Percentiles rank a stretch among this genome's conserved stretches.
Conservation (phyloP, 2,329 filamentous ascomycete genomes). For the Neoscytalidium dimidiatum region DNA sequence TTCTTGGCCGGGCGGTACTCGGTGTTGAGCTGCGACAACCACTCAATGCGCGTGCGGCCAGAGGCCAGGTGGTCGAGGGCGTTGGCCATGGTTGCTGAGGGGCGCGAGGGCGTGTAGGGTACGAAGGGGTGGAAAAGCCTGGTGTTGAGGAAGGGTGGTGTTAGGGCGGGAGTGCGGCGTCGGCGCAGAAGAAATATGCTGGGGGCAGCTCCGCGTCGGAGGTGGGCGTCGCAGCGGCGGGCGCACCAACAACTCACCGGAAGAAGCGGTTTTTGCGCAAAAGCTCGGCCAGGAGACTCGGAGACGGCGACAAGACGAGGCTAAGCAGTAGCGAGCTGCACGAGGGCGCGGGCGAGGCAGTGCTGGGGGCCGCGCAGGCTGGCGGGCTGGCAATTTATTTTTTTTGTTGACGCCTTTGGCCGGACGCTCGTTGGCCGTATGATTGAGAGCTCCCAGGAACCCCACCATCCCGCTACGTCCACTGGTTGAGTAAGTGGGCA, state of each 20-base stretch:
- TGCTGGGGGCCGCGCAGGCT: background rate
- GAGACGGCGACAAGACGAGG: background rate
- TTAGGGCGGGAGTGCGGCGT: slow-evolving; percentile 15
- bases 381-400: slow-evolving; percentile 8
- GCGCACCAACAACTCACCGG: slow-evolving; percentile 15
- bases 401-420: slow-evolving; percentile 12
- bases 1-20: slow-evolving; percentile 83
- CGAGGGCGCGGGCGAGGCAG: background rate
- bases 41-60: slow-evolving; percentile 71
- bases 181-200: slow-evolving; percentile 20
- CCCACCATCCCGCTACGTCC: slow-evolving; percentile 9
- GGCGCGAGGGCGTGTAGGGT: slow-evolving; percentile 5
- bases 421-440: background rate
- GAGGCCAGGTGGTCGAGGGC: slow-evolving; percentile 81
- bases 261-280: background rate
- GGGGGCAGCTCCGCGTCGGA: slow-evolving; percentile 18
- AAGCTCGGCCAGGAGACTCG: background rate
- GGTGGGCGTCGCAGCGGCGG: slow-evolving; percentile 7
- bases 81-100: slow-evolving; percentile 57
- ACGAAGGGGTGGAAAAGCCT: background rate
- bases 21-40: slow-evolving; percentile 80
- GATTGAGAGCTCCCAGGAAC: slow-evolving; percentile 1
- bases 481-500: slow-evolving; percentile 12
- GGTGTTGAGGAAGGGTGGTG: slow-evolving; percentile 8
- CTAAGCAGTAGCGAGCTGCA: background rate